Evolutionary conservation across 2,329 filamentous ascomycete genomes (phyloP).

Genomic region (Parafenestella ontariensis): DNA sequence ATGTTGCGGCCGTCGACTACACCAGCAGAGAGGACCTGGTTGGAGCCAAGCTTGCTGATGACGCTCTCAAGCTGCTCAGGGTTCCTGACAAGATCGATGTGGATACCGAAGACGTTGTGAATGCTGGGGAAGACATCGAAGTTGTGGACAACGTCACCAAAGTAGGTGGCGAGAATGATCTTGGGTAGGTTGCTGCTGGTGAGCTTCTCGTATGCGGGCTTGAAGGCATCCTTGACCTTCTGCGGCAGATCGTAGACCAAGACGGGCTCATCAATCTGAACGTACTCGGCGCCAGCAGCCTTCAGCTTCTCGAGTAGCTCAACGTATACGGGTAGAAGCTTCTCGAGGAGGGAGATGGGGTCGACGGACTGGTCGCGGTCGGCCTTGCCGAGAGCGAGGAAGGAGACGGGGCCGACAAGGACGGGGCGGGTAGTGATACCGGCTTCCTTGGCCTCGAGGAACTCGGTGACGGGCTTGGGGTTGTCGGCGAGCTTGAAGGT

Average conservation of each 20-base stretch:
- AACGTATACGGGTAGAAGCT: slow-evolving; percentile 92
- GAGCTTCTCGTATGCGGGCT: slow-evolving; percentile 94
- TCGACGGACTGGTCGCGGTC: slow-evolving; percentile 93
- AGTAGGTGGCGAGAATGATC: slow-evolving; percentile 94
- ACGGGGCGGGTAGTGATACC: slow-evolving; percentile 93
- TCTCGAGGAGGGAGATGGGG: slow-evolving; percentile 91
- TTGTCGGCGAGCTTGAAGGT: slow-evolving; percentile 85
- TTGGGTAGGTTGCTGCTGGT: slow-evolving; percentile 82
- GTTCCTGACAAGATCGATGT: slow-evolving; percentile 97
- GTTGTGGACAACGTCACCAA: slow-evolving; percentile 99
- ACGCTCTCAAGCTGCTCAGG: slow-evolving; percentile 95
- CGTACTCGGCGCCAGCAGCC: slow-evolving; percentile 91
- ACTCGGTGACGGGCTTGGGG: slow-evolving; percentile 94
- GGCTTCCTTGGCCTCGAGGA: slow-evolving; percentile 96
- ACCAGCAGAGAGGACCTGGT: slow-evolving; percentile 91
- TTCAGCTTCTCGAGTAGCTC: slow-evolving; percentile 93
- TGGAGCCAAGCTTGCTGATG: slow-evolving; percentile 79
- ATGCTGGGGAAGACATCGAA: slow-evolving; percentile 82
- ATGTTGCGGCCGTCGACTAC: slow-evolving; percentile 99
- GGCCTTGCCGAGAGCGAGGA: slow-evolving; percentile 97
- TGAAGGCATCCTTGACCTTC: slow-evolving; percentile 96
- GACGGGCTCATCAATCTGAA: slow-evolving; percentile 98
- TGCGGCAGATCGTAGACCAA: slow-evolving; percentile 92
- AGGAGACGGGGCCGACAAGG: slow-evolving; percentile 93
- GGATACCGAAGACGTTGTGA: slow-evolving; percentile 78